Base-by-base conservation (phyloP, 176 grass and related monocot genomes). In the Carex pumila region DNA sequence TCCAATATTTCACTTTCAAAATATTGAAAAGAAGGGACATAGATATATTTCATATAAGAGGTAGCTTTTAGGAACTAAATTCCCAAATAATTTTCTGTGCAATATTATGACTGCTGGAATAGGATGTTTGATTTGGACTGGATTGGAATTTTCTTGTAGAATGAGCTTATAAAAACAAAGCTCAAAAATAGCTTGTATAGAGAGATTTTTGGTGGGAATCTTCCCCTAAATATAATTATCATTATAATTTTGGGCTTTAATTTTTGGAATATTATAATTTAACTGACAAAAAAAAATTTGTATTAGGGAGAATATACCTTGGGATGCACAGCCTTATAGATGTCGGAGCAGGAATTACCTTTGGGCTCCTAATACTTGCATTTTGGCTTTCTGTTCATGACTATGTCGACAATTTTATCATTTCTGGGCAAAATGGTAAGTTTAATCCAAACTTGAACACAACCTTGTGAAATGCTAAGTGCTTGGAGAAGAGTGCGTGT, bases 291-390 rank as follows among this genome's bases (percentile, higher is more conserved):
- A 22, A 1, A 58, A 2, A 61, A 53, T 32, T 11, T 84, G 82
- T 86, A 7, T 63, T 78, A 99, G 96, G 88, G 18, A 92, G 96
- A 83, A 89, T 99, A 83, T 99, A 99, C 84, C 80, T 99, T 75
- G 96, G 96, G 41, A 99, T 99, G 96, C 96, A 99, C 83, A 99
- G 96, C 87, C 74, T 92, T 85, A 92, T 65, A 0, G 96, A 99
- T 76, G 93, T 95, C 84, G 81, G 84, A 18, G 87, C 91, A 85
- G 96, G 96, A 74, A 85, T 92, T 69, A 49, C 36, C 77, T 89
- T 95, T 87, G 96, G 96, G 31, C 12, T 92, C 25, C 15, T 86
- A 15, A 95, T 99, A 63, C 93, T 99, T 85, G 86, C 80, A 14
- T 95, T 99, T 79, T 99, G 96, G 96, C 62, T 99, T 79, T 60